Base-by-base conservation (phyloP, 257 asterid species). In the Striga asiatica region DNA sequence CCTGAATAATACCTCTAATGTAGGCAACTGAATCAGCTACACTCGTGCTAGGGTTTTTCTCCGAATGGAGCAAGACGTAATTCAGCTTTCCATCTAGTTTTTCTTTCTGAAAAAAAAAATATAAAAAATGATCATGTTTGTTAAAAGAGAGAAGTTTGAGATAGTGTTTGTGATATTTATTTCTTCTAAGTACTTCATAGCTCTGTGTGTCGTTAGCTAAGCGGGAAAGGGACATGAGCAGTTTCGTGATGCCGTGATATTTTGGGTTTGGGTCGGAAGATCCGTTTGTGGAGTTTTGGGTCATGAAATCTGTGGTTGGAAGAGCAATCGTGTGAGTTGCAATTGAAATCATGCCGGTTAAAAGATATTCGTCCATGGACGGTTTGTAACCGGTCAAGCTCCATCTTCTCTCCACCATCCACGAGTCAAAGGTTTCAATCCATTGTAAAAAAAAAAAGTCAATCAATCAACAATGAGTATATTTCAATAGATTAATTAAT, bases 401-500 rank as follows among this genome's bases (percentile, higher is more conserved):
- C 94, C 94, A 81, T 2, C 17, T 45, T 11, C 66, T 78, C 69
- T 81, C 94, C 62, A 57, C 74, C 89, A 83, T 69, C 94, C 89
- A 81, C 2, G 94, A 21, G 2, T 0, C 8, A 55, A 83, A 83
- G 8, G 87, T 72, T 66, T 74, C 86, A 0, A 63, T 11, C 94
- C 94, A 83, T 89, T 80, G 24, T 4, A 18, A 2, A 8, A 5
- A 37, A 32, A 32, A 9, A 12, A 1, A 32, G 38, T 0, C 12
- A 32, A 9, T 32, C 11, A n/a, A n/a, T 1, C 38, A 32, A 32
- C 38, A 5, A 12, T 32, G 11, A 32, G 11, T 32, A 32, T 32
- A n/a, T 32, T 1, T 9, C 11, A 32, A 7, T 32, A 32, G 11
- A 6, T 9, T 32, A 9, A n/a, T n/a, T n/a, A n/a, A n/a, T n/a